These are phyloP conservation scores for Paragyromitra xinjiangensis DNA, from an alignment of 495 filamentous ascomycete genomes.

Conservation along the genomic window DNA sequence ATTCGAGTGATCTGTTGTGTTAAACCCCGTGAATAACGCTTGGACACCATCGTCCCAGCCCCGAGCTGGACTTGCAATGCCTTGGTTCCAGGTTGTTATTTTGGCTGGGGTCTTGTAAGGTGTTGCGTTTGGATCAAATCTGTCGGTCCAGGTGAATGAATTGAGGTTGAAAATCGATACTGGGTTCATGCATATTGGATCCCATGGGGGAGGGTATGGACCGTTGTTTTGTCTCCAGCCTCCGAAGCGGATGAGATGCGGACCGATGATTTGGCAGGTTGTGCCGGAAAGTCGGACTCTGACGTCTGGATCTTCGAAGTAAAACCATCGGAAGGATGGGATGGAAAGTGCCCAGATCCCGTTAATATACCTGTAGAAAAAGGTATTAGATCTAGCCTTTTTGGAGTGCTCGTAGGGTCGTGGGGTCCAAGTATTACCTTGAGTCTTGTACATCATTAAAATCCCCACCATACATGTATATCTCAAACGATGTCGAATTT, in stretches of 20 bases:
- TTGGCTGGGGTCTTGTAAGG: background rate
- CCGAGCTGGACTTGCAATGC: background rate
- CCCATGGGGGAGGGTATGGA: slow-evolving; percentile 15
- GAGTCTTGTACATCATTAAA: slow-evolving; percentile 24
- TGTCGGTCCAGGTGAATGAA: slow-evolving; percentile 35
- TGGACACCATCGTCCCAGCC: slow-evolving; percentile 13
- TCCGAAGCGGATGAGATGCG: slow-evolving; percentile 35
- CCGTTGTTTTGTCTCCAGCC: slow-evolving; percentile 12
- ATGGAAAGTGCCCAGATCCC: slow-evolving; percentile 44
- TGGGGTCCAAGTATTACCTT: slow-evolving; percentile 10
- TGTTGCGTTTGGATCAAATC: slow-evolving; percentile 23
- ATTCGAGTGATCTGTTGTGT: background rate
- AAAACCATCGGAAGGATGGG: slow-evolving; percentile 45
- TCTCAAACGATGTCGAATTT: slow-evolving; percentile 24
- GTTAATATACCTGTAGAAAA: slow-evolving; percentile 3
- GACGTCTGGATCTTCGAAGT: slow-evolving; percentile 32
- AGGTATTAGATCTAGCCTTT: background rate
- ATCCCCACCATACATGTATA: slow-evolving; percentile 47
- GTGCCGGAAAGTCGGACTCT: slow-evolving; percentile 18
- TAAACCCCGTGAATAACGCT: slow-evolving; percentile 1
- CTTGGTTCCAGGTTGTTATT: background rate
- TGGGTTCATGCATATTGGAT: slow-evolving; percentile 32
- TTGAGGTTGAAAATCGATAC: slow-evolving; percentile 42
- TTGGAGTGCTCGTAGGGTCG: background rate
- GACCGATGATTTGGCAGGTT: slow-evolving; percentile 40